Evolutionary conservation across 495 filamentous ascomycete species (phyloP), one percentile per base, ranked within the genome.

Genomic region (Amphirosellinia nigrospora): DNA sequence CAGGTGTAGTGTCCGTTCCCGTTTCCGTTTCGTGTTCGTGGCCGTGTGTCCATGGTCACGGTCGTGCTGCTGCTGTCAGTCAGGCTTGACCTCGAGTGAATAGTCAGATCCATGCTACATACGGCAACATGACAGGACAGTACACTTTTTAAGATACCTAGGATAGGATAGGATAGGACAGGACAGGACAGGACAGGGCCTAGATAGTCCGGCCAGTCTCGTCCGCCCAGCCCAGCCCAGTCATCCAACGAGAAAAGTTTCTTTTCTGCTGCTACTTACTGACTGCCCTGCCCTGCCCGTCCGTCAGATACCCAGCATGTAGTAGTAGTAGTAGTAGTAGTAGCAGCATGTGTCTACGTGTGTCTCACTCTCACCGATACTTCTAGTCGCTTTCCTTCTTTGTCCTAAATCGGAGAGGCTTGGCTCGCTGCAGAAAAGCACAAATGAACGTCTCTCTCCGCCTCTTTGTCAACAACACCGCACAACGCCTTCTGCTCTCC

Each of bases 321-420:
- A n/a, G n/a, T n/a, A n/a, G n/a, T n/a, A n/a, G n/a, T n/a, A n/a
- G n/a, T n/a, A n/a, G n/a, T n/a, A n/a, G n/a, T n/a, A n/a, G n/a
- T n/a, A n/a, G n/a, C 36, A 43, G 60, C 56, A 38, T 64, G 68
- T 73, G 74, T 72, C 72, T 74, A 76, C 74, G 74, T 78, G 76
- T 78, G 76, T 78, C 76, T 78, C 71, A 78, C 75, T 70, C 76
- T 78, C 76, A 78, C 76, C 76, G 76, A 78, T 78, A 78, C 72
- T 78, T 78, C 68, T 74, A 72, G 69, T 72, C 63, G 71, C 66
- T 72, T 73, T 72, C 72, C 66, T 38, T 68, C 74, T 76, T 75
- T 76, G 72, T 74, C 76, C 76, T 74, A 73, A 70, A 72, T 71
- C 74, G 74, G 76, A 78, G 74, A 78, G 74, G 76, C 76, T 78